Conservation (phyloP, 2,329 filamentous ascomycete genomes). For the Aspergillus uvarum region DNA sequence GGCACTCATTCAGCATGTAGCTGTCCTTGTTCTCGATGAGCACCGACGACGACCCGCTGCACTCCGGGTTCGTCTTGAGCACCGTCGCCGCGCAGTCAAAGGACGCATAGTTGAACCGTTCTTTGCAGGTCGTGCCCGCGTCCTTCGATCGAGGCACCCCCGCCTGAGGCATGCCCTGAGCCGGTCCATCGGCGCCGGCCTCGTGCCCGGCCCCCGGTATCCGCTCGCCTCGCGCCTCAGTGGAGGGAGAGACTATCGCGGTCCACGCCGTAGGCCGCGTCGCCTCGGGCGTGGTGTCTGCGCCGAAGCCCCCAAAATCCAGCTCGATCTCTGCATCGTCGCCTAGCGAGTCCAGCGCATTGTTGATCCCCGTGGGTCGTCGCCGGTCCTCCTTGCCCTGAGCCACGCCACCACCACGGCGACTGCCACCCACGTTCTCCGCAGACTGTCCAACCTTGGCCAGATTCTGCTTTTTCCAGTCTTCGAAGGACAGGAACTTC, state of each 20-base stretch:
- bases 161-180: slow-evolving; percentile 50
- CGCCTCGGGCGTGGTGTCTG: slow-evolving; percentile 39
- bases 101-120: slow-evolving; percentile 94
- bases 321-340: slow-evolving; percentile 86
- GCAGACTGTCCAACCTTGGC: slow-evolving; percentile 78
- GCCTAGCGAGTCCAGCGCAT: slow-evolving; percentile 74
- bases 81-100: slow-evolving; percentile 96
- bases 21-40: slow-evolving; percentile 97
- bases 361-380: slow-evolving; percentile 56
- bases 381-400: slow-evolving; percentile 50
- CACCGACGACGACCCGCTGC: slow-evolving; percentile 84
- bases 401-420: slow-evolving; percentile 46
- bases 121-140: slow-evolving; percentile 95
- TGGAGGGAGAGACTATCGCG: slow-evolving; percentile 18
- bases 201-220: slow-evolving; percentile 30
- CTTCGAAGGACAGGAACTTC: slow-evolving; percentile 93
- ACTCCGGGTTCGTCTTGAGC: slow-evolving; percentile 81
- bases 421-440: slow-evolving; percentile 62
- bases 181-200: slow-evolving; percentile 26
- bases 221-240: slow-evolving; percentile 5
- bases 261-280: slow-evolving; percentile 34
- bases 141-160: slow-evolving; percentile 75
- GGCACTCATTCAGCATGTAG: slow-evolving; percentile 95
- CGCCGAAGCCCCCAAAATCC: slow-evolving; percentile 64
- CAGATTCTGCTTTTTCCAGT: slow-evolving; percentile 95